Percentiles rank a stretch among this genome's conserved stretches.
phyloP scores from a whole-genome alignment of 257 asterid genomes.

The Nicotiana attenuata region DNA sequence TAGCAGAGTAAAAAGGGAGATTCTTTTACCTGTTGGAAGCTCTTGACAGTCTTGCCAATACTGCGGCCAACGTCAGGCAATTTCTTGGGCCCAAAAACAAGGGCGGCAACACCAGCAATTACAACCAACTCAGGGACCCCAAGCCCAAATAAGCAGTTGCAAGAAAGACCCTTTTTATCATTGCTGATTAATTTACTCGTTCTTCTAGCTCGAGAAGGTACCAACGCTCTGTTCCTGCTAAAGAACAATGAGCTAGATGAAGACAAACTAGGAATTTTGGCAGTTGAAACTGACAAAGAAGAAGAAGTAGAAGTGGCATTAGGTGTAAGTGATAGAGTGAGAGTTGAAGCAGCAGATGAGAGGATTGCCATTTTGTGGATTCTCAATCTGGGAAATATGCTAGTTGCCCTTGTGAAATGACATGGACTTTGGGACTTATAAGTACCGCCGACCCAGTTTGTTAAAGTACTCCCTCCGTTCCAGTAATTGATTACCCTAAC shows the following conservation, averaged over 20 bases:
- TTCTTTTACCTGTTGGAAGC: conserved; percentile 74
- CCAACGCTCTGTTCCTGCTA: conserved; percentile 28
- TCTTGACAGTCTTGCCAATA: conserved; percentile 84
- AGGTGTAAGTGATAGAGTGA: not conserved
- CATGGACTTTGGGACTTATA: no score
- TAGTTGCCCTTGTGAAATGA: no score
- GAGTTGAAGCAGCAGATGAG: not conserved
- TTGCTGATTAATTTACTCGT: not conserved
- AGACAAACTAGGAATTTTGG: conserved; percentile 25
- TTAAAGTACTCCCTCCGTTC: no score
- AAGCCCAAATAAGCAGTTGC: conserved; percentile 74
- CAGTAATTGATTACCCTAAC: no score
- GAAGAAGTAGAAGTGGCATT: not conserved
- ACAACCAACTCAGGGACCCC: conserved; percentile 91
- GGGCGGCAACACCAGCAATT: conserved; percentile 75
- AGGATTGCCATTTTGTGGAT: conserved; percentile 9
- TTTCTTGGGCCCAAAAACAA: conserved; percentile 79
- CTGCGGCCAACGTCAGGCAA: conserved; percentile 82
- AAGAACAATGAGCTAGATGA: conserved; percentile 55
- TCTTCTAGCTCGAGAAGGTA: conserved; percentile 12
- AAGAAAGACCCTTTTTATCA: conserved; percentile 43
- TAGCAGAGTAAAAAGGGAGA: no score
- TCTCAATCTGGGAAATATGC: no score
- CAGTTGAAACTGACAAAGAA: not conserved
- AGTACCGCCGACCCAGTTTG: no score